Percentiles rank a stretch among this genome's conserved stretches.
These are phyloP conservation scores for Aegilops tauschii DNA, from an alignment of 176 grass and related monocot species.

Conservation along the genomic window DNA sequence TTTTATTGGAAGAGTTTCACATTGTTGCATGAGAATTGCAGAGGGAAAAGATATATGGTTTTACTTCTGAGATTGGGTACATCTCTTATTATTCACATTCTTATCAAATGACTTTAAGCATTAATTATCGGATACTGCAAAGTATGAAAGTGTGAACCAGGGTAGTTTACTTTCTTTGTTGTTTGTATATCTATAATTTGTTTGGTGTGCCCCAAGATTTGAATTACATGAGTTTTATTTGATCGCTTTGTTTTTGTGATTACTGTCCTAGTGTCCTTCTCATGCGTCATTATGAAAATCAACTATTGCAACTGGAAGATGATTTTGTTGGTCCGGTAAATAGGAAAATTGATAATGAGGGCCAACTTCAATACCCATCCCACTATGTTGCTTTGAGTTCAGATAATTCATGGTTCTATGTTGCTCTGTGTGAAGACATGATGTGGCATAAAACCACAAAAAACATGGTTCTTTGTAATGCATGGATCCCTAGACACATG, in stretches of 20 bases:
- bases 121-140: background rate
- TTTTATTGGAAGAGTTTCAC: conserved; percentile 58
- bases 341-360: conserved; percentile 34
- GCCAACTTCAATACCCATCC: conserved; percentile 40
- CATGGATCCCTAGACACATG: conserved; percentile 56
- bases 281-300: conserved; percentile 1
- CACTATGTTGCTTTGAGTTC: conserved; percentile 93
- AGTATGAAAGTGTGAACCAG: background rate
- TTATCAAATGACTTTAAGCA: background rate
- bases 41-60: background rate
- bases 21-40: background rate
- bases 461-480: conserved; percentile 13
- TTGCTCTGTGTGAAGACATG: conserved; percentile 66
- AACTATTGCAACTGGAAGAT: conserved; percentile 44
- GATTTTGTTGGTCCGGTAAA: conserved; percentile 41
- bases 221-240: background rate
- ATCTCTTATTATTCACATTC: background rate
- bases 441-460: conserved; percentile 73
- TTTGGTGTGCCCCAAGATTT: background rate
- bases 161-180: background rate
- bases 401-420: conserved; percentile 94
- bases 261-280: background rate
- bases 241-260: background rate
- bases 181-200: background rate
- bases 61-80: conserved; percentile 1